Evolutionary conservation across 2,329 filamentous ascomycete genomes (phyloP).

Genomic region (Trichoderma sp.): DNA sequence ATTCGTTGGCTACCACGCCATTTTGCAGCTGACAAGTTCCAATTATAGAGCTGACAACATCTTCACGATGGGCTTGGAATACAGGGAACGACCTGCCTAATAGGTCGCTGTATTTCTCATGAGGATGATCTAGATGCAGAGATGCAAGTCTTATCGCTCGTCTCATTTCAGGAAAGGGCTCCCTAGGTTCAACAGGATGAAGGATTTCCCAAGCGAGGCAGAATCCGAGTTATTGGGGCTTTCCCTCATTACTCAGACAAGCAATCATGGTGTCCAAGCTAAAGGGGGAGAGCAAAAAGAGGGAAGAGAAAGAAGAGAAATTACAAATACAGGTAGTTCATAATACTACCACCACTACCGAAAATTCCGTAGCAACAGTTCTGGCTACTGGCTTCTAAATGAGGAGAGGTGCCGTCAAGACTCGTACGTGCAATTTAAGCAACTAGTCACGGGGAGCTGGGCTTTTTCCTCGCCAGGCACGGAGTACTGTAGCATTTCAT

Average conservation of each 20-base stretch:
- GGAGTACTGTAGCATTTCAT: constrained; percentile 13
- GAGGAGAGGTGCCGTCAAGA: neutral
- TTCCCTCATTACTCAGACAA: neutral
- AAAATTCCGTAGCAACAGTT: neutral
- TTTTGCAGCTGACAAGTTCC: neutral
- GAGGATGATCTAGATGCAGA: neutral
- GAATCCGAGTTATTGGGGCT: neutral
- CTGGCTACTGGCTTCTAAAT: neutral
- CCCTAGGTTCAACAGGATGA: neutral
- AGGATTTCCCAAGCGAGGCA: neutral
- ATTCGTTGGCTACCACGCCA: neutral
- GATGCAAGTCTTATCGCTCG: neutral
- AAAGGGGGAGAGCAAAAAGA: neutral
- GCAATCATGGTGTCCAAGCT: neutral
- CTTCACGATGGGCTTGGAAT: neutral
- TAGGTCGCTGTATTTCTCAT: neutral
- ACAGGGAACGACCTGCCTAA: neutral
- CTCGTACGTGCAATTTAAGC: constrained; percentile 18
- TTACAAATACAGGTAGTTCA: neutral
- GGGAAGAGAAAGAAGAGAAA: neutral
- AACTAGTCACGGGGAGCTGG: neutral
- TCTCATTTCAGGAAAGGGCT: neutral
- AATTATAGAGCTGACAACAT: neutral
- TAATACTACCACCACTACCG: neutral
- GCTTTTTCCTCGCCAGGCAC: neutral